Evolutionary conservation across 1,139 yeast species (phyloP).

Genomic region (Zygoascus hellenicus): DNA sequence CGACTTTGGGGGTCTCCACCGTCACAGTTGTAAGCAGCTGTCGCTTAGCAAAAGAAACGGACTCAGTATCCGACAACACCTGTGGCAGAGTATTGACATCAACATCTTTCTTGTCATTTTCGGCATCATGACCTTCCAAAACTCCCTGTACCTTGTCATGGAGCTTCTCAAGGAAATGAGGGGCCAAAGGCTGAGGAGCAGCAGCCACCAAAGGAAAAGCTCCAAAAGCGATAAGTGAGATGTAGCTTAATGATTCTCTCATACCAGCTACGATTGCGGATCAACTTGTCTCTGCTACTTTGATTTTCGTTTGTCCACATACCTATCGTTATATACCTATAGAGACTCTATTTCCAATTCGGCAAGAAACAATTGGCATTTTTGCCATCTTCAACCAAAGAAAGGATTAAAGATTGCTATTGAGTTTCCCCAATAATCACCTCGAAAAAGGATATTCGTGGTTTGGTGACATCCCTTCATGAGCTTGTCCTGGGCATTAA

Average conservation of each 20-base stretch:
- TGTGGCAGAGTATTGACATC: not conserved
- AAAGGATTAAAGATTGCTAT: too few relatives aligned
- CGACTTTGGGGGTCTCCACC: not conserved
- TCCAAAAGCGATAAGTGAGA: conserved; percentile 3
- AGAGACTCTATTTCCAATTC: not conserved
- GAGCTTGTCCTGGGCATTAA: too few relatives aligned
- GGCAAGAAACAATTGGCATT: conserved; percentile 2
- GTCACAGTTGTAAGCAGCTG: not conserved
- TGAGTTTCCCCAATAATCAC: too few relatives aligned
- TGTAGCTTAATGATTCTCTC: conserved; percentile 2
- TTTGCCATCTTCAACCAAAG: too few relatives aligned
- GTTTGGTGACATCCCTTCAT: too few relatives aligned
- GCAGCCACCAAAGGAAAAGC: conserved; percentile 4
- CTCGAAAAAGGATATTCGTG: too few relatives aligned
- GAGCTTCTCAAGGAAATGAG: not conserved
- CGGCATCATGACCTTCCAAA: not conserved
- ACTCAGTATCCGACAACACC: not conserved
- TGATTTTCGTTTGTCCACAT: too few relatives aligned
- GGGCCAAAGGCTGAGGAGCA: conserved; percentile 5
- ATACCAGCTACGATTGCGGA: not conserved
- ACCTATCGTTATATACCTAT: not conserved
- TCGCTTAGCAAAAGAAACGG: conserved; percentile 1
- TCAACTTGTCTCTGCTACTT: too few relatives aligned
- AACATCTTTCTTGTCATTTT: not conserved
- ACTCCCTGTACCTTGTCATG: conserved; percentile 2